Evolutionary conservation across 768 basidiomycete species (phyloP), one percentile per base, ranked within the genome.

Genomic region (Chiua virens): DNA sequence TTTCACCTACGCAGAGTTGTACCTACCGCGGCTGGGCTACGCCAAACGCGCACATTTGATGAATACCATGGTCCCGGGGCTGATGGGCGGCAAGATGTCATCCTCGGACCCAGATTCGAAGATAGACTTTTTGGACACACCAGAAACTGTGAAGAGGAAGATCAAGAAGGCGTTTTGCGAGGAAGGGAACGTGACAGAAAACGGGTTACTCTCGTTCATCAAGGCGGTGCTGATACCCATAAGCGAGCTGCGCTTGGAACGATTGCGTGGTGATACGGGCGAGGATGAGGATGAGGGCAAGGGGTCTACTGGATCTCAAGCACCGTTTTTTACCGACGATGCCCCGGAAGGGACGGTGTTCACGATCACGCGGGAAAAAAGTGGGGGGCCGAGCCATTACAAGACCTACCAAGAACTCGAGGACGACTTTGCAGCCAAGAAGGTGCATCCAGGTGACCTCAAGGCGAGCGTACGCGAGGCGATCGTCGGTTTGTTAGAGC

Each of bases 41-140:
- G 73, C 75, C 46, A 98, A 97, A 71, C 92, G 96, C 30, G 90
- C 95, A 0, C 97, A 99, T 68, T 78, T 99, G 40, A 99, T 99
- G 97, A 99, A 98, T 72, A 76, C 82, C 30, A 98, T 98, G 95
- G 92, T 98, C 0, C 94, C 95, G 27, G 94, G 95, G 39, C 79
- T 97, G 30, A 85, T 86, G 38, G 95, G 95, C 28, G 91, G 92
- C 17, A 99, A 99, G 67, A 98, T 99, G 97, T 97, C 94, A 15
- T 87, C 94, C 1, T 98, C 96, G 1, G 96, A 98, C 60, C 93
- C 93, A 27, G 92, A 97, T 68, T 94, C 90, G 56, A 99, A 99
- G 72, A 96, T 98, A 67, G 97, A 99, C 74, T 92, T 98, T 71
- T 84, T 99, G 55, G 96, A 98, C 69, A 67, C 83, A 4, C 85